Conservation (phyloP, 148 eudicot genomes). For the Camellia lanceoleosa region DNA sequence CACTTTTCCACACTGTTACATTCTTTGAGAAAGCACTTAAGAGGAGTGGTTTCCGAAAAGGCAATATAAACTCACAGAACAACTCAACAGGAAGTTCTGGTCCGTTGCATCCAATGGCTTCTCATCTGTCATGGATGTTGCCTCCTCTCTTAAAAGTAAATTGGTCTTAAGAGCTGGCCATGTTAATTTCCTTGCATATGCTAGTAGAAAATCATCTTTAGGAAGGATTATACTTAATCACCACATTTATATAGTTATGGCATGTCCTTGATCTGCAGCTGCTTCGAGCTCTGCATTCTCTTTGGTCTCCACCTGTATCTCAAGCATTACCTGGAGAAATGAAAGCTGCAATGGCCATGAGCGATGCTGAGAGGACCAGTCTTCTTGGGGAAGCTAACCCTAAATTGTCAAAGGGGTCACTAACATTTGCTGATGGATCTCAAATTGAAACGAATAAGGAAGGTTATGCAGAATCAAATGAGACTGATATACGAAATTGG, state of each 20-base stretch:
- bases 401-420: conserved; percentile 60
- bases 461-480: conserved; percentile 66
- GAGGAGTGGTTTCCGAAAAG: conserved; percentile 74
- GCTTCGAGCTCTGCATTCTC: conserved; percentile 91
- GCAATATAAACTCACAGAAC: conserved; percentile 48
- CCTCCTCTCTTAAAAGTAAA: conserved; percentile 84
- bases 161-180: not conserved
- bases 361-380: conserved; percentile 72
- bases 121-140: conserved; percentile 93
- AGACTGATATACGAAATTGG: conserved; percentile 88
- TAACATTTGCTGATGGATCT: conserved; percentile 69
- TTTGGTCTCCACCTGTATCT: conserved; percentile 83
- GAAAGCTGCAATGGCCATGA: conserved; percentile 82
- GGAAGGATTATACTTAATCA: not conserved
- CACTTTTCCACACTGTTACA: conserved; percentile 88
- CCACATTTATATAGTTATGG: not conserved
- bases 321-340: conserved; percentile 81
- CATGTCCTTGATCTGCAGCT: conserved; percentile 48
- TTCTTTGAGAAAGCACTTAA: conserved; percentile 97
- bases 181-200: conserved; percentile 3
- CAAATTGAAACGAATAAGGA: conserved; percentile 61
- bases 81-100: conserved; percentile 35
- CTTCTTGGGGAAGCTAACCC: conserved; percentile 81
- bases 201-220: conserved; percentile 1
- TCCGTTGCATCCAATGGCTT: conserved; percentile 73